Base-by-base conservation (phyloP, 345 rosid species). In the Bretschneidera sinensis region DNA sequence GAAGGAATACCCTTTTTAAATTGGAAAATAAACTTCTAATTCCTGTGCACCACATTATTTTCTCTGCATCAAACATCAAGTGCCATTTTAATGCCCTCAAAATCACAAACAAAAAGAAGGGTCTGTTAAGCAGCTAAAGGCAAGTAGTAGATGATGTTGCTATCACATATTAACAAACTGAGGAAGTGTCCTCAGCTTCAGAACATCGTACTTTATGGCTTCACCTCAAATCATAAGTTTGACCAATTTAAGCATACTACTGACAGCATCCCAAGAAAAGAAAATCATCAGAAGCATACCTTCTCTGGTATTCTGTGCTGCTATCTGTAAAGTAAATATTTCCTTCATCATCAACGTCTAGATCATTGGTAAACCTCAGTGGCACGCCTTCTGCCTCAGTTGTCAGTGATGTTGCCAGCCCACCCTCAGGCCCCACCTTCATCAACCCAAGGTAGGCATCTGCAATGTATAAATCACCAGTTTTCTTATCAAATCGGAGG, bases 371-470 rank as follows among this genome's bases (percentile, higher is more conserved):
- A 70, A 92, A 92, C 64, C 80, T 58, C 61, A 92, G 60, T 0
- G 90, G 91, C 31, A 85, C 76, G 6, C 98, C 97, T 48, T 87
- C 97, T 63, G 89, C 96, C 65, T 85, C 94, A 35, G 85, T 81
- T 21, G 83, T 60, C 58, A 92, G 82, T 24, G 85, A 75, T 55
- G 73, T 78, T 6, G 98, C 98, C 55, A 87, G 64, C 31, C 98
- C 96, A 55, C 98, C 97, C 78, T 81, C 86, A 43, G 94, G 95
- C 20, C 97, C 96, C 2, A 92, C 98, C 71, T 84, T 89, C 87
- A 89, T 63, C 64, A 92, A 79, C 71, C 97, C 97, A 59, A 90
- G 75, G 68, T 89, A 92, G 0, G 97, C 97, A 63, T 92, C 99
- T 10, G 96, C 99, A 9, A 92, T 89, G 73, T 84, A 92, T 48